These are phyloP conservation scores for Pseudogymnoascus sp. DNA, from an alignment of 2,329 filamentous ascomycete genomes.

Conservation along the genomic window DNA sequence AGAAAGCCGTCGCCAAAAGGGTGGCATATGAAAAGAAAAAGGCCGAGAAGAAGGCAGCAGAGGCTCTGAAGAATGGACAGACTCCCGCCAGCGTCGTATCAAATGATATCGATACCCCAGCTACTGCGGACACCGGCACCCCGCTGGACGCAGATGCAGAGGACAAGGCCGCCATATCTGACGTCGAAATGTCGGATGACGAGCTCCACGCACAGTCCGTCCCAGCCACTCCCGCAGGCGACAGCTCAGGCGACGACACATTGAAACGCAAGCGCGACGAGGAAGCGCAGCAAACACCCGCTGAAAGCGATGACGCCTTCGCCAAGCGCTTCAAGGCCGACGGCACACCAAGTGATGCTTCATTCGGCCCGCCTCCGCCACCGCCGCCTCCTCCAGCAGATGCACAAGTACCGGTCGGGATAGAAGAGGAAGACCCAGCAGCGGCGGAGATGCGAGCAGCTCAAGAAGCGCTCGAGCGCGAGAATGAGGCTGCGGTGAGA, in stretches of 20 bases:
- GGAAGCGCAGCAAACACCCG: conserved; percentile 27
- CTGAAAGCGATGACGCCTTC: conserved; percentile 18
- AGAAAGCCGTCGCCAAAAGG: conserved; percentile 76
- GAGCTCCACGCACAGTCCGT: conserved; percentile 37
- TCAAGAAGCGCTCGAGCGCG: conserved; percentile 27
- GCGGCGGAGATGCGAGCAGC: conserved; percentile 19
- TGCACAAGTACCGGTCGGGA: background rate
- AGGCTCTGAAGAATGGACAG: conserved; percentile 24
- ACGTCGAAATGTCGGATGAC: conserved; percentile 32
- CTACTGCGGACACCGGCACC: conserved; percentile 34
- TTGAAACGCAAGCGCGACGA: conserved; percentile 60
- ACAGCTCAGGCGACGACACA: conserved; percentile 17
- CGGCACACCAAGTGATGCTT: conserved; percentile 6
- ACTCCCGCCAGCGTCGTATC: conserved; percentile 23
- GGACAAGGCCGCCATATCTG: conserved; percentile 19
- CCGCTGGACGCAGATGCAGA: conserved; percentile 27
- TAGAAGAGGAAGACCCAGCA: conserved; percentile 17
- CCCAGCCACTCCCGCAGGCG: conserved; percentile 39
- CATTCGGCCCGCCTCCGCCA: conserved; percentile 14
- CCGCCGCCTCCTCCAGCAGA: conserved; percentile 24
- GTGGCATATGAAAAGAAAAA: conserved; percentile 59
- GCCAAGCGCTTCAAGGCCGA: conserved; percentile 27
- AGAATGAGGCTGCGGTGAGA: conserved; percentile 22
- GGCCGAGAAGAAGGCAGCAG: conserved; percentile 36
- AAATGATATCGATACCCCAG: conserved; percentile 13